A percentile compares a stretch with the other conserved stretches of the same genome.
phyloP scores from a whole-genome alignment of 768 basidiomycete genomes.

The Tylopilus sp. region DNA sequence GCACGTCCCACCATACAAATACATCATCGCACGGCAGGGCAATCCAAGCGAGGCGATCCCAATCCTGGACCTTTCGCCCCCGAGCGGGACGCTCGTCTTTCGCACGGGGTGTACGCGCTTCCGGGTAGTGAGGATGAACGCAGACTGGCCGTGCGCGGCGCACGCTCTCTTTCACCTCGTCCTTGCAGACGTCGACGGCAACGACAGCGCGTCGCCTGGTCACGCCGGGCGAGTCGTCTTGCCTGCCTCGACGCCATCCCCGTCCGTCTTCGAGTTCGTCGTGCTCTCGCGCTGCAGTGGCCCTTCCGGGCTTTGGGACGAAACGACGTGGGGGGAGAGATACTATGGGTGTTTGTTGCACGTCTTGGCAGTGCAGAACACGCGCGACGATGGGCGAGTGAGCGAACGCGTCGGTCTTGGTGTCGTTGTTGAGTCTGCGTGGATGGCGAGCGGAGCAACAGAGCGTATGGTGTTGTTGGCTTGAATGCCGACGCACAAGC shows the following conservation, averaged over 20 bases:
- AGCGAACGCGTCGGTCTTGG: slow-evolving; percentile 22
- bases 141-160: no score
- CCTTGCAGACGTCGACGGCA: no score
- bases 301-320: slow-evolving; percentile 7
- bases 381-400: slow-evolving; percentile 1
- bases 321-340: slow-evolving; percentile 4
- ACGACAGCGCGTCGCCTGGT: not conserved
- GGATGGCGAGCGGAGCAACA: slow-evolving; percentile 7
- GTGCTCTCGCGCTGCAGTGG: slow-evolving; percentile 15
- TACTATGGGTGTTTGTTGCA: slow-evolving; percentile 15
- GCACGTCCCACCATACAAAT: not conserved
- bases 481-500: not conserved
- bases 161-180: slow-evolving; percentile 14
- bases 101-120: slow-evolving; percentile 17
- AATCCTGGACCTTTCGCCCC: not conserved
- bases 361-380: slow-evolving; percentile 19
- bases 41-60: not conserved
- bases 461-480: slow-evolving; percentile 11
- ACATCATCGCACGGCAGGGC: not conserved
- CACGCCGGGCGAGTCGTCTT: slow-evolving; percentile 17
- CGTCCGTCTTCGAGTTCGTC: slow-evolving; percentile 13
- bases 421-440: slow-evolving; percentile 16
- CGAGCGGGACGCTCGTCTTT: slow-evolving; percentile 24
- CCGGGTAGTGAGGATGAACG: no score
- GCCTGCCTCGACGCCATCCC: slow-evolving; percentile 8